These are phyloP conservation scores for Raddia distichophylla DNA, from an alignment of 176 grass and related monocot genomes.

Conservation along the genomic window DNA sequence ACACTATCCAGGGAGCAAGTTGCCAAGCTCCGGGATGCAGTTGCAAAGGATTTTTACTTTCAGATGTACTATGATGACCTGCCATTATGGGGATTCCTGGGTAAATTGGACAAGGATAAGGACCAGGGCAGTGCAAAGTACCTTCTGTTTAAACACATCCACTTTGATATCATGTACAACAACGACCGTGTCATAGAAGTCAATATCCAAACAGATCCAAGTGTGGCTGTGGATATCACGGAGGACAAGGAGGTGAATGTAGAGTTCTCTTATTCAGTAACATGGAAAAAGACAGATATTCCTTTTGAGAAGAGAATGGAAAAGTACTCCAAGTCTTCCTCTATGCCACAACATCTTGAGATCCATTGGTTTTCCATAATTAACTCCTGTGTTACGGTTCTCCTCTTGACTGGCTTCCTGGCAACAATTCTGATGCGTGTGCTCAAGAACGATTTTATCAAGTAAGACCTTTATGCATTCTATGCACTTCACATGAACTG, in stretches of 20 bases:
- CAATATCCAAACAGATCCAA: slow-evolving; percentile 73
- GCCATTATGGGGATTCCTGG: slow-evolving; percentile 93
- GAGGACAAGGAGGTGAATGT: slow-evolving; percentile 73
- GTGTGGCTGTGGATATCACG: slow-evolving; percentile 74
- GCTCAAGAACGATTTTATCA: slow-evolving; percentile 90
- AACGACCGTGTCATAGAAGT: slow-evolving; percentile 84
- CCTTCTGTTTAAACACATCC: slow-evolving; percentile 90
- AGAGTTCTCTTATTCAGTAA: slow-evolving; percentile 91
- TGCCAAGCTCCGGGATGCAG: slow-evolving; percentile 71
- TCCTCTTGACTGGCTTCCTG: slow-evolving; percentile 87
- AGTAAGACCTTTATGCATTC: slow-evolving; percentile 59
- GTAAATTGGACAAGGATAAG: slow-evolving; percentile 78
- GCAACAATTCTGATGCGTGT: slow-evolving; percentile 94
- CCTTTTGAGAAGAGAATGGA: slow-evolving; percentile 88
- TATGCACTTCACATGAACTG: slow-evolving; percentile 19
- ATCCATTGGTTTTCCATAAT: slow-evolving; percentile 99
- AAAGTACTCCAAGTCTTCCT: slow-evolving; percentile 89
- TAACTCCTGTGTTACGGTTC: slow-evolving; percentile 87
- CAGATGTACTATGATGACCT: slow-evolving; percentile 99
- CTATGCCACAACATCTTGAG: slow-evolving; percentile 93
- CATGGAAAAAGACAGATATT: slow-evolving; percentile 83
- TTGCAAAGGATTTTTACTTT: slow-evolving; percentile 93
- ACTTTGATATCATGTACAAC: slow-evolving; percentile 87
- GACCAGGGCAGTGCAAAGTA: slow-evolving; percentile 50
- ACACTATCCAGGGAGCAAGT: slow-evolving; percentile 61